Percentiles rank a stretch among this genome's conserved stretches.
These are phyloP conservation scores for Neofusicoccum laricinum DNA, from an alignment of 2,329 filamentous ascomycete genomes.

Conservation along the genomic window DNA sequence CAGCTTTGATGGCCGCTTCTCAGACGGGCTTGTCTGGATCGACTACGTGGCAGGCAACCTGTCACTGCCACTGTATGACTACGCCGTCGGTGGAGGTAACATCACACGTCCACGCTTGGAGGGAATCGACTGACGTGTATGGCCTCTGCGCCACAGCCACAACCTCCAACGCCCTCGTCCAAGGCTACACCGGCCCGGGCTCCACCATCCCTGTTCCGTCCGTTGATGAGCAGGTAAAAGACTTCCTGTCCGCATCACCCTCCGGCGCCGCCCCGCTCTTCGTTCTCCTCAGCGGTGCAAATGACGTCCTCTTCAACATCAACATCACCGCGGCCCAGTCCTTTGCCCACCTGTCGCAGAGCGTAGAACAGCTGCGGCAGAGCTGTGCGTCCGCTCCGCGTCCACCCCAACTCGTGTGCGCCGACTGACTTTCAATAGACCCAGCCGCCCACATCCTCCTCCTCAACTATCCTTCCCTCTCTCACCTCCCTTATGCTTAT, in stretches of 20 bases:
- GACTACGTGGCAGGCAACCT: constrained; percentile 15
- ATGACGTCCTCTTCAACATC: constrained; percentile 14
- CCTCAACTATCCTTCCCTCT: not conserved
- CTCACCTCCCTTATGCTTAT: not conserved
- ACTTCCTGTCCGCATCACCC: not conserved
- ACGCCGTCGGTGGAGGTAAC: constrained; percentile 15
- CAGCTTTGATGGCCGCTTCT: constrained; percentile 9
- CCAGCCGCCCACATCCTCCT: not conserved
- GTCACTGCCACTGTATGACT: constrained; percentile 10
- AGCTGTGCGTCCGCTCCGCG: not conserved
- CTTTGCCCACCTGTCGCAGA: not conserved
- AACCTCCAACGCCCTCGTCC: constrained; percentile 12
- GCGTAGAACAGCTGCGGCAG: not conserved
- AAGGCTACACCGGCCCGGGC: constrained; percentile 13
- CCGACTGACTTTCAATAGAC: not conserved
- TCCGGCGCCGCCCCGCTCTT: not conserved
- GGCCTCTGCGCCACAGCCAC: not conserved
- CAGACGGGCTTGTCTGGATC: constrained; percentile 15
- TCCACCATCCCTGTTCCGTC: constrained; percentile 8
- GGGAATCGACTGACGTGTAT: too few species aligned
- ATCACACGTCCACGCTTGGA: too few species aligned
- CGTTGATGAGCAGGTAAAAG: constrained; percentile 13
- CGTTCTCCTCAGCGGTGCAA: constrained; percentile 1
- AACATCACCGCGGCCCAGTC: constrained; percentile 2
- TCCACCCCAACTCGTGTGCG: too few species aligned